These are phyloP conservation scores for Ceriops tagal DNA, from an alignment of 345 rosid species.

Conservation along the genomic window DNA sequence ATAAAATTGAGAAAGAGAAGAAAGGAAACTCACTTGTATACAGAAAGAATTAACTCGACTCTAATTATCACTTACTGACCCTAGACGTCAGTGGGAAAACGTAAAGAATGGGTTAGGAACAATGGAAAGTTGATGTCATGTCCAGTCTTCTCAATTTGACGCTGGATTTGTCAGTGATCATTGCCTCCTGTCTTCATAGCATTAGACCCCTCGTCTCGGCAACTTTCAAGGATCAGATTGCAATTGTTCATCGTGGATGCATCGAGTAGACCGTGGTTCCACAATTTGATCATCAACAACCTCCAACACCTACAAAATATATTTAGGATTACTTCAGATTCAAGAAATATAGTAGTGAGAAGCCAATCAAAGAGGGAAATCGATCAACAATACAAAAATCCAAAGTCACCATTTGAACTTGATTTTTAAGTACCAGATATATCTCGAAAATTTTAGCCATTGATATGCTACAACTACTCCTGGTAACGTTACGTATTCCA, in stretches of 20 bases:
- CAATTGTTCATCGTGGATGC: slow-evolving; percentile 85
- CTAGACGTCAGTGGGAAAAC: neutral
- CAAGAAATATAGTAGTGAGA: too few species aligned
- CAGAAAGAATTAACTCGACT: slow-evolving; percentile 8
- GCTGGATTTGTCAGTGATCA: neutral
- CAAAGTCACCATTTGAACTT: too few species aligned
- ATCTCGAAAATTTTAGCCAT: too few species aligned
- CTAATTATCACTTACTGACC: slow-evolving; percentile 1
- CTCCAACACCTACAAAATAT: slow-evolving; percentile 74
- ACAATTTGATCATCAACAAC: slow-evolving; percentile 85
- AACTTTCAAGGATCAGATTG: slow-evolving; percentile 54
- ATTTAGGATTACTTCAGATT: too few species aligned
- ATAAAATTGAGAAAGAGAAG: too few species aligned
- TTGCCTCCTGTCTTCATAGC: slow-evolving; percentile 4
- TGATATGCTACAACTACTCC: too few species aligned
- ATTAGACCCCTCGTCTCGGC: slow-evolving; percentile 15
- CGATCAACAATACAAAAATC: too few species aligned
- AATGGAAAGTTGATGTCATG: slow-evolving; percentile 2
- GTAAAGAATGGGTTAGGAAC: slow-evolving; percentile 20
- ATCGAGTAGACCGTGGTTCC: slow-evolving; percentile 97
- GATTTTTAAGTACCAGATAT: too few species aligned
- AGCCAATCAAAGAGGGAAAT: too few species aligned
- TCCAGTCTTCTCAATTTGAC: neutral
- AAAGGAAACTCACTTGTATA: neutral
- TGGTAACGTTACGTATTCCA: too few species aligned